phyloP scores from a whole-genome alignment of 2,329 filamentous ascomycete genomes.

The Apiospora kogelbergensis region DNA sequence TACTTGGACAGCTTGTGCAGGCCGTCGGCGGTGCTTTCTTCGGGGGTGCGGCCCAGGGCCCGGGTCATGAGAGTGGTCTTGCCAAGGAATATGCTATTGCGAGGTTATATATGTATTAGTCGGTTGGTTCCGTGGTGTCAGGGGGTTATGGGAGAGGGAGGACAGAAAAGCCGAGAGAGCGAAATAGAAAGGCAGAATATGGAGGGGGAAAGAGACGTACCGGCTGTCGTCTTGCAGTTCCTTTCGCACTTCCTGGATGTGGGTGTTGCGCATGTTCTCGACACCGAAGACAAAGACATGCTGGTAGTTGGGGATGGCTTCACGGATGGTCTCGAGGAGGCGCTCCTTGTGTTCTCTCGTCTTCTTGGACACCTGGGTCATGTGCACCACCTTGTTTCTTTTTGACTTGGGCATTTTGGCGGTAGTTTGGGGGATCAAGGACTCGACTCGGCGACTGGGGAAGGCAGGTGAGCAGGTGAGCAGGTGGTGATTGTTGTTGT shows the following conservation, averaged over 20 bases:
- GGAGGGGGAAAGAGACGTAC: constrained; percentile 46
- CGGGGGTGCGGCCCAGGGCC: constrained; percentile 77
- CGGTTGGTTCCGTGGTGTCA: constrained; percentile 20
- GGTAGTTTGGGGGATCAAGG: not conserved
- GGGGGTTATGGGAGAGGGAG: too few relatives aligned
- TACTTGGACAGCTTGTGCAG: constrained; percentile 68
- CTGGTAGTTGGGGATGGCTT: constrained; percentile 80
- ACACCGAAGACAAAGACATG: constrained; percentile 92
- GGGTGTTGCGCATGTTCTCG: constrained; percentile 97
- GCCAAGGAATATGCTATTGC: constrained; percentile 85
- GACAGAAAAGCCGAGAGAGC: not conserved
- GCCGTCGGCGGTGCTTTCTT: constrained; percentile 79
- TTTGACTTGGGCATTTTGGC: constrained; percentile 89
- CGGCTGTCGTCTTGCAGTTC: constrained; percentile 77
- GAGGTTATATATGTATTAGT: not conserved
- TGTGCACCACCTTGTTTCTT: constrained; percentile 83
- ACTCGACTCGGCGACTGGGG: not conserved
- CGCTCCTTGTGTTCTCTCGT: constrained; percentile 86
- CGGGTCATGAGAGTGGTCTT: constrained; percentile 99
- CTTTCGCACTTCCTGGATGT: constrained; percentile 85
- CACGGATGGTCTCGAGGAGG: constrained; percentile 85
- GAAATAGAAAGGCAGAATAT: not conserved
- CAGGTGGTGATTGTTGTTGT: not conserved
- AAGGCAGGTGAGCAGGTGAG: too few relatives aligned
- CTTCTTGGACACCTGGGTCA: constrained; percentile 92